These are phyloP conservation scores for Mucor saturninus DNA, from an alignment of 371 early-diverging fungal species.

Conservation along the genomic window DNA sequence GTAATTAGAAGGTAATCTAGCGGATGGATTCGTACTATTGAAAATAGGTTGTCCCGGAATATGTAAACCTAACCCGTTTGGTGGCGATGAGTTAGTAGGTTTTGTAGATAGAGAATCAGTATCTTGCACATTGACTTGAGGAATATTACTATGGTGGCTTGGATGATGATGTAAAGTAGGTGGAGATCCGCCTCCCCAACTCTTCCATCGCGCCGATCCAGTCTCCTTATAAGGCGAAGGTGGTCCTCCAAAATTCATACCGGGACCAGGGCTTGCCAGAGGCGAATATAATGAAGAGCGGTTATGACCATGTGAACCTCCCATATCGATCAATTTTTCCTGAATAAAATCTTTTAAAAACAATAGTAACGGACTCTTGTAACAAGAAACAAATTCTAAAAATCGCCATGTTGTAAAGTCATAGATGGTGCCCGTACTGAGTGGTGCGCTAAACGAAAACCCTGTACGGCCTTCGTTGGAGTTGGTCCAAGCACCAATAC, in stretches of 20 bases:
- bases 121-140: slow-evolving; percentile 18
- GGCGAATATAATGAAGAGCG: slow-evolving; percentile 23
- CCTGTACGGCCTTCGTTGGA: slow-evolving; percentile 11
- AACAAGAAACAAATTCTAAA: slow-evolving; percentile 56
- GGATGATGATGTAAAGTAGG: neutral
- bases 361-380: slow-evolving; percentile 54
- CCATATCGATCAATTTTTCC: slow-evolving; percentile 45
- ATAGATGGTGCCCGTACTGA: slow-evolving; percentile 30
- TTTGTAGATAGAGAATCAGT: neutral
- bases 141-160: slow-evolving; percentile 9
- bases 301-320: neutral
- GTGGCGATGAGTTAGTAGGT: slow-evolving; percentile 2
- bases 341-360: slow-evolving; percentile 56
- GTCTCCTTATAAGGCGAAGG: slow-evolving; percentile 1
- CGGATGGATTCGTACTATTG: neutral
- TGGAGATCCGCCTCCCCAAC: slow-evolving; percentile 32
- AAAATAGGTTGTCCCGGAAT: slow-evolving; percentile 17
- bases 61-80: slow-evolving; percentile 39
- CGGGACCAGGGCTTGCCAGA: slow-evolving; percentile 11
- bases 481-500: slow-evolving; percentile 5
- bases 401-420: slow-evolving; percentile 64
- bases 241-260: slow-evolving; percentile 12
- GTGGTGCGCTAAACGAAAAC: slow-evolving; percentile 22
- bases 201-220: slow-evolving; percentile 27
- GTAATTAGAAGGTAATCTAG: neutral